phyloP scores from a whole-genome alignment of 495 filamentous ascomycete species.

The Aspergillus taichungensis region DNA sequence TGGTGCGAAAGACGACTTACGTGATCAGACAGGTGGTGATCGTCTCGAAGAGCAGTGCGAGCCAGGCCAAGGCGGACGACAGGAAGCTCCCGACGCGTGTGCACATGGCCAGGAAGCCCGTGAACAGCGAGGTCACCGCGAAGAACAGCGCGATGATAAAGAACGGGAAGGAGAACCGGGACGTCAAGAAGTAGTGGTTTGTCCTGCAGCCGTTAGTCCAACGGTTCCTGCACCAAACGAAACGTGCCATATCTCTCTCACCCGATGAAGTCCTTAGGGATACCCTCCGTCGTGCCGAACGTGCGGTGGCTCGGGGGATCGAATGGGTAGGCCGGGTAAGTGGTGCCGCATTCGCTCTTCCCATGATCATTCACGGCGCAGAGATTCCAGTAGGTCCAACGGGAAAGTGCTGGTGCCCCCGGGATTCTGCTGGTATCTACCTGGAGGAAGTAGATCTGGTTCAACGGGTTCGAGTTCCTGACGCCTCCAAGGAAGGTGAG shows the following conservation, averaged over 20 bases:
- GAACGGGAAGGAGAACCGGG: slow-evolving; percentile 67
- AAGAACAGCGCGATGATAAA: slow-evolving; percentile 63
- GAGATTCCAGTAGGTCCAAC: slow-evolving; percentile 88
- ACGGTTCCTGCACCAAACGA: neutral
- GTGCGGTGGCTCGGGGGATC: slow-evolving; percentile 49
- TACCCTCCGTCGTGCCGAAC: slow-evolving; percentile 47
- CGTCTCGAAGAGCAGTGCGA: slow-evolving; percentile 55
- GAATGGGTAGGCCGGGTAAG: slow-evolving; percentile 53
- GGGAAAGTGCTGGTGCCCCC: slow-evolving; percentile 52
- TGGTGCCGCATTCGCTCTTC: slow-evolving; percentile 46
- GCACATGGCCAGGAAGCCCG: slow-evolving; percentile 52
- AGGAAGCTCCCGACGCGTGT: slow-evolving; percentile 52
- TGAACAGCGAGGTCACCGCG: slow-evolving; percentile 48
- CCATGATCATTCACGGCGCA: slow-evolving; percentile 45
- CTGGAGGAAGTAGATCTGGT: slow-evolving; percentile 73
- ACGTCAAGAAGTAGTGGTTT: slow-evolving; percentile 52
- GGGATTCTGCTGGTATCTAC: slow-evolving; percentile 63
- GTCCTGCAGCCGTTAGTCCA: slow-evolving; percentile 27
- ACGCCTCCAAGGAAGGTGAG: slow-evolving; percentile 70
- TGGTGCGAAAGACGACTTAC: slow-evolving; percentile 35
- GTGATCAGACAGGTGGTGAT: slow-evolving; percentile 61
- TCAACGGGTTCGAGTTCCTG: slow-evolving; percentile 49
- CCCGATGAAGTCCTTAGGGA: slow-evolving; percentile 49
- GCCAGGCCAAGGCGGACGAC: slow-evolving; percentile 43
- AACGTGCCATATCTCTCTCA: slow-evolving; percentile 19